Conservation (phyloP, 169 alveolate species). For the Amoebophrya sp. region DNA sequence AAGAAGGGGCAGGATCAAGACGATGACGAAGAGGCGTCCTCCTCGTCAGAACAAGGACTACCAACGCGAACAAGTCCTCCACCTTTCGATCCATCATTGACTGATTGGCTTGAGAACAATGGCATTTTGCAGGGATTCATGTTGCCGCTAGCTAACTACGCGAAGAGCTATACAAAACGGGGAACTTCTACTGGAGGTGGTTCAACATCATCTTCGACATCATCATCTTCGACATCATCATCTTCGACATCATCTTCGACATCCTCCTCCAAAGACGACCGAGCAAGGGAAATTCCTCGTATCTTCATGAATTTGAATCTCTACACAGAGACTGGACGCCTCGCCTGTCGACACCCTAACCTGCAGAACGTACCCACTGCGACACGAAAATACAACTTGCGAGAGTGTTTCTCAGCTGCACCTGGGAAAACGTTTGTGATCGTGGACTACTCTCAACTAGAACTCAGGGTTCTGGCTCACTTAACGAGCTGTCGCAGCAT, state of each 20-base stretch:
- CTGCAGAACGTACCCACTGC: slow-evolving; percentile 67
- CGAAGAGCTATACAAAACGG: neutral
- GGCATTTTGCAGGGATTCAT: neutral
- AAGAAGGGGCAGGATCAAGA: no score
- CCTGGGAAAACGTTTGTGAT: slow-evolving; percentile 63
- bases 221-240: no score
- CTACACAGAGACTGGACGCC: slow-evolving; percentile 26
- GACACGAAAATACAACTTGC: slow-evolving; percentile 62
- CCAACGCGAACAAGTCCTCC: neutral
- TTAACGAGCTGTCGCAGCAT: slow-evolving; percentile 62
- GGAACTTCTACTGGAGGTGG: no score
- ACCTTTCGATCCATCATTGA: neutral
- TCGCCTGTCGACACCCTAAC: slow-evolving; percentile 55
- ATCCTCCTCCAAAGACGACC: no score
- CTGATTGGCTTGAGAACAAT: neutral
- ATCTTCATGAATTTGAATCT: neutral
- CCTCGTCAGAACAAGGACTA: no score
- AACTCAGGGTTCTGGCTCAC: slow-evolving; percentile 71
- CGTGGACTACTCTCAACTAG: slow-evolving; percentile 73
- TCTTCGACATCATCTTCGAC: no score
- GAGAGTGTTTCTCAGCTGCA: slow-evolving; percentile 65
- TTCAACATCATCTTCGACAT: no score
- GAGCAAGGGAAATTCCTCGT: no score
- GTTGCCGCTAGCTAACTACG: neutral
- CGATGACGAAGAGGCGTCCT: no score